These are phyloP conservation scores for Magnusiomyces sp. DNA, from an alignment of 1,139 yeast species.

Conservation along the genomic window DNA sequence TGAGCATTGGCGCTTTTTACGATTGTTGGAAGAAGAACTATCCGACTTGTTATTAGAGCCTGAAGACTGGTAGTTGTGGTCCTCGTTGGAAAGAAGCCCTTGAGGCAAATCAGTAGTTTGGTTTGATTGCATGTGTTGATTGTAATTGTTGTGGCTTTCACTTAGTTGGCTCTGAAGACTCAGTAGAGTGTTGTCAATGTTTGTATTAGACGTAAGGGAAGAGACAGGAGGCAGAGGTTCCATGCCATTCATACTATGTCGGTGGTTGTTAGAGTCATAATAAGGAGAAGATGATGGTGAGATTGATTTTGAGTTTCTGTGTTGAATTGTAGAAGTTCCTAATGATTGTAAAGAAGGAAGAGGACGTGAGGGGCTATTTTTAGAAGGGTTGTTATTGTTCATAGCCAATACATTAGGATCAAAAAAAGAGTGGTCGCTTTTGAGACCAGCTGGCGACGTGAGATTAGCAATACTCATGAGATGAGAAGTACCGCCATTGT, in stretches of 20 bases:
- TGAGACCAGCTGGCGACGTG: not conserved
- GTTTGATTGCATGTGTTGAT: not conserved
- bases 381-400: not conserved
- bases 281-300: too few relatives aligned
- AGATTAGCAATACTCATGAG: slow-evolving; percentile 2
- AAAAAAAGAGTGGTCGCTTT: not conserved
- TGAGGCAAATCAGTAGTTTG: not conserved
- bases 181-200: too few relatives aligned
- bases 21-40: slow-evolving; percentile 4
- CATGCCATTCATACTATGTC: not conserved
- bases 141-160: slow-evolving; percentile 3
- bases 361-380: not conserved
- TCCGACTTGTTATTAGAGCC: not conserved
- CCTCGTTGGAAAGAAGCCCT: not conserved
- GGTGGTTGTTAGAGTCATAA: not conserved
- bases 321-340: not conserved
- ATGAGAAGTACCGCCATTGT: not conserved
- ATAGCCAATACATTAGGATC: too few relatives aligned
- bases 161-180: not conserved
- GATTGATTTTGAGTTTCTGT: not conserved
- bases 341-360: slow-evolving; percentile 1
- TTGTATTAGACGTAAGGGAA: not conserved
- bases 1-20: slow-evolving; percentile 80
- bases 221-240: slow-evolving; percentile 1
- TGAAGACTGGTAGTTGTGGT: not conserved